A percentile compares a stretch with the other conserved stretches of the same genome.
phyloP scores from a whole-genome alignment of 805 yeast species.

The Starmerella geochares region DNA sequence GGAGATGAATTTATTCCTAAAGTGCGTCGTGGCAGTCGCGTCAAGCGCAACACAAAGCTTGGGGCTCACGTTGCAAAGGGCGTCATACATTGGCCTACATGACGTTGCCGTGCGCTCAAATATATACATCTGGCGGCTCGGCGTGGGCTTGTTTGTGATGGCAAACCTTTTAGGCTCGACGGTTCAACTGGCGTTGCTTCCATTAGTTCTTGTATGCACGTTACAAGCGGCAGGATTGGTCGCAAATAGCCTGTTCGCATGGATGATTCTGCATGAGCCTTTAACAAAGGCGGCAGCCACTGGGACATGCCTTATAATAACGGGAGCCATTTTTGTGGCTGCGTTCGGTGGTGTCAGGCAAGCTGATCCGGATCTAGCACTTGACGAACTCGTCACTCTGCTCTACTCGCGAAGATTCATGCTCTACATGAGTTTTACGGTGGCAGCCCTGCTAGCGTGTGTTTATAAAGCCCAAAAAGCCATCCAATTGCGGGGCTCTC shows the following conservation, averaged over 20 bases:
- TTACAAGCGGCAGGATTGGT: conserved; percentile 81
- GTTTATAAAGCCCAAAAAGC: not conserved
- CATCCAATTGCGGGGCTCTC: not conserved
- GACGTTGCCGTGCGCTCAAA: not conserved
- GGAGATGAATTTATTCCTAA: conserved; percentile 13
- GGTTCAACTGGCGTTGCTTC: conserved; percentile 74
- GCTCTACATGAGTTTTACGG: conserved; percentile 43
- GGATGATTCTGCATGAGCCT: conserved; percentile 54
- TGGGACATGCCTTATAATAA: conserved; percentile 59
- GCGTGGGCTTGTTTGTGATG: conserved; percentile 56
- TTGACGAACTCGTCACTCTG: conserved; percentile 40
- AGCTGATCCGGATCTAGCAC: conserved; percentile 43
- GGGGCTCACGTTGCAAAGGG: conserved; percentile 73
- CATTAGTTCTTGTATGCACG: conserved; percentile 69
- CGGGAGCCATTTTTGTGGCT: conserved; percentile 73
- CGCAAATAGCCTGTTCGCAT: conserved; percentile 67
- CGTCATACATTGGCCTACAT: conserved; percentile 42
- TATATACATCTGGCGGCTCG: conserved; percentile 54
- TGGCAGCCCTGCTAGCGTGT: conserved; percentile 26
- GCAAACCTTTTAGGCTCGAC: conserved; percentile 73
- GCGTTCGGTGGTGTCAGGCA: conserved; percentile 46
- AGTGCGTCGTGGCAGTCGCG: conserved; percentile 48
- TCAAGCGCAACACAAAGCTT: conserved; percentile 73
- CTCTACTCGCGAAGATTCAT: conserved; percentile 42
- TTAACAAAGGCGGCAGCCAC: conserved; percentile 47